Percentiles rank a stretch among this genome's conserved stretches.
These are phyloP conservation scores for Dothidotthia symphoricarpi DNA, from an alignment of 2,329 filamentous ascomycete species.

Conservation along the genomic window DNA sequence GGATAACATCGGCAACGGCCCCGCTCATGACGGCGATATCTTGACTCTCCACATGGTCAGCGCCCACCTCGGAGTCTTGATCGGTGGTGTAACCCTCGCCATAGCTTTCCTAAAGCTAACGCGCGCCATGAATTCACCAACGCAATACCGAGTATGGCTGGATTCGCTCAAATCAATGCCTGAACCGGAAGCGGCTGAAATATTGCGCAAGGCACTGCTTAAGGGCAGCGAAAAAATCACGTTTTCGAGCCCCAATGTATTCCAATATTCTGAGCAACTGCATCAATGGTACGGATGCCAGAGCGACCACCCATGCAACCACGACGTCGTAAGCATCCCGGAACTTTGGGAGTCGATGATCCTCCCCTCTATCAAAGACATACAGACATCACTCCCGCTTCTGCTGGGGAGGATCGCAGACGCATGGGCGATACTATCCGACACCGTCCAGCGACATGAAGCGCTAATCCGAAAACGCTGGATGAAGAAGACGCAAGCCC, in stretches of 20 bases:
- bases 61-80: constrained; percentile 80
- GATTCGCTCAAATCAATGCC: background rate
- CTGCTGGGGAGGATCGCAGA: constrained; percentile 24
- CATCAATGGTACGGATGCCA: background rate
- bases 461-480: constrained; percentile 54
- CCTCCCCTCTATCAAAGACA: constrained; percentile 43
- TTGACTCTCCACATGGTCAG: constrained; percentile 80
- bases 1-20: constrained; percentile 82
- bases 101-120: constrained; percentile 88
- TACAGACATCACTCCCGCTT: background rate
- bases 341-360: constrained; percentile 13
- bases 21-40: constrained; percentile 69
- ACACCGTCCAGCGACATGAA: constrained; percentile 39
- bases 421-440: too few species aligned
- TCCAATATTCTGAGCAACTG: background rate
- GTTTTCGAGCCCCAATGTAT: background rate
- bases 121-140: too few species aligned
- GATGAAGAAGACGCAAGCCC: constrained; percentile 52
- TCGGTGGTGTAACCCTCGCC: constrained; percentile 83
- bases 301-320: background rate
- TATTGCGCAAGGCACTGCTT: background rate
- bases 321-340: background rate
- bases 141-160: background rate
- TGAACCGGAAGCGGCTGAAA: background rate
- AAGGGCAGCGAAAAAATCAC: background rate